These are phyloP conservation scores for Dalbergia cultrata DNA, from an alignment of 306 rosid species.

Conservation along the genomic window DNA sequence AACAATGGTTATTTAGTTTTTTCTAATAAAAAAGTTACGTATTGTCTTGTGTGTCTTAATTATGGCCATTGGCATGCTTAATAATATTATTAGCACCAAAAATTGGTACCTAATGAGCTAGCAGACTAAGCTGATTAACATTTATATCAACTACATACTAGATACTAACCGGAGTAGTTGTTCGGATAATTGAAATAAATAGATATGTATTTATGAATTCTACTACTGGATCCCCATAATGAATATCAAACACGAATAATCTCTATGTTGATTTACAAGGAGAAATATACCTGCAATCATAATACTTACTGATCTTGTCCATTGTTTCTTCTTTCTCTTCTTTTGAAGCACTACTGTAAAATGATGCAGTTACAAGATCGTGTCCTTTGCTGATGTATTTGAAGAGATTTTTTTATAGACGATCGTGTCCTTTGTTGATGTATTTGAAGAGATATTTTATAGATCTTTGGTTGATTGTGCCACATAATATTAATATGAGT, in stretches of 20 bases:
- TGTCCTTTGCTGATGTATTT: background rate
- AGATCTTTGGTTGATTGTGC: background rate
- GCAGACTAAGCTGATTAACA: slow-evolving; percentile 31
- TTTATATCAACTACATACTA: slow-evolving; percentile 4
- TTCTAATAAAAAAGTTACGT: background rate
- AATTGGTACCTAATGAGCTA: slow-evolving; percentile 4
- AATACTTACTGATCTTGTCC: background rate
- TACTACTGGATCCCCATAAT: background rate
- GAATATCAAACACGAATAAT: background rate
- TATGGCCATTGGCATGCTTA: slow-evolving; percentile 4
- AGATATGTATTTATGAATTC: too few relatives aligned
- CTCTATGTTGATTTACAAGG: background rate
- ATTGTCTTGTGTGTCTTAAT: slow-evolving; percentile 15
- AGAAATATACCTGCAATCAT: background rate
- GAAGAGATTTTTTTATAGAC: background rate
- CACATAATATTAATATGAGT: too few relatives aligned
- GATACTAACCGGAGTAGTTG: too few relatives aligned
- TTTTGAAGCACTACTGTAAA: background rate
- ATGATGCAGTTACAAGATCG: background rate
- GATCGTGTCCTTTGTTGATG: background rate
- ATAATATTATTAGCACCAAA: background rate
- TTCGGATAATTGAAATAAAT: too few relatives aligned
- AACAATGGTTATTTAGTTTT: background rate
- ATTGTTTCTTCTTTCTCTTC: background rate
- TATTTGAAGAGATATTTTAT: background rate